Evolutionary conservation across 768 basidiomycete genomes (phyloP), one percentile per base, ranked within the genome.

Genomic region (Leccinum imitatum): DNA sequence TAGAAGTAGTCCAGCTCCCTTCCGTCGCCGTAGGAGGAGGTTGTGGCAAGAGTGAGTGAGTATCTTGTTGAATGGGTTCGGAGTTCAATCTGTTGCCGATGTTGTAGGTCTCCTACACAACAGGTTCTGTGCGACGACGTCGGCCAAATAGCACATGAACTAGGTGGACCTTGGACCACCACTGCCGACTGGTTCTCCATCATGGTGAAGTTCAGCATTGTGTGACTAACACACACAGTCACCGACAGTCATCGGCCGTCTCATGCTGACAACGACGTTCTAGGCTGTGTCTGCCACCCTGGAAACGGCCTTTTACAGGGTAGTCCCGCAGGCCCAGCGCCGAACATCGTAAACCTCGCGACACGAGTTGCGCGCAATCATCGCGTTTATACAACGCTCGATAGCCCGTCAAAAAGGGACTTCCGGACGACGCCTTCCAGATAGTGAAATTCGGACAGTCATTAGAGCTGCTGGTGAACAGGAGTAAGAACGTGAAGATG

Each of bases 151-250:
- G 71, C 69, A 25, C 81, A 81, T 17, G 78, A 78, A 23, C 59
- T 57, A 0, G 30, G 30, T 30, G 30, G 30, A 27, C 25, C 25
- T 30, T 30, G 82, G 81, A 73, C 73, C 5, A 70, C 73, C 6
- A 75, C 23, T 25, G 23, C 69, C 0, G 79, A 82, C 50, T 84
- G 82, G 82, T 63, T 82, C 30, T 80, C 82, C 17, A 71, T 75
- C 37, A 66, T 82, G 4, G 71, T 78, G 10, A 72, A 76, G 54
- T 73, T 74, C 0, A 73, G 9, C 30, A 31, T 31, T 30, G 8
- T 8, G 37, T 33, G 31, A 33, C 31, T 33, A 33, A 33, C 31
- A 33, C 31, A 31, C 31, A 33, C 31, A 33, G 11, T 33, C n/a
- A 8, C 7, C 1, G 2, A 37, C 31, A 13, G 56, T 37, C 15